phyloP scores from a whole-genome alignment of 1,139 yeast genomes.

The Hemisphaericaspora lyxosophila region DNA sequence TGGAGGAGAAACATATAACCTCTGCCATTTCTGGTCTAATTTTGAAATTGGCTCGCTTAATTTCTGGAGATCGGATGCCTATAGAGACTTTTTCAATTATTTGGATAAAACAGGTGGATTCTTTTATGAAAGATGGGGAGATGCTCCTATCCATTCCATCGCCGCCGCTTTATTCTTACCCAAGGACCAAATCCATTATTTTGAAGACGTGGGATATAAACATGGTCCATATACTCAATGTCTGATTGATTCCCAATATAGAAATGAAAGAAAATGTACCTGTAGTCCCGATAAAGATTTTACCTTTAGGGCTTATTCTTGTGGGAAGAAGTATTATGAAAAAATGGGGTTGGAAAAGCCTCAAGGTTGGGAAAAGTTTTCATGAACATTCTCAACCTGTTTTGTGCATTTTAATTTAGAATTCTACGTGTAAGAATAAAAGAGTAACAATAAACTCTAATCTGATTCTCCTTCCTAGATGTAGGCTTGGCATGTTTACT shows the following conservation, averaged over 20 bases:
- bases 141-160: constrained; percentile 87
- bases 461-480: background rate
- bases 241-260: constrained; percentile 46
- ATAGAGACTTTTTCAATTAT: constrained; percentile 64
- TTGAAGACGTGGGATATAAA: constrained; percentile 79
- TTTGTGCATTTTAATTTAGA: too few relatives aligned
- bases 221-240: constrained; percentile 68
- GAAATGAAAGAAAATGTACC: constrained; percentile 48
- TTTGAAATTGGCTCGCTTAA: constrained; percentile 81
- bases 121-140: constrained; percentile 96
- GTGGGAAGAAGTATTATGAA: constrained; percentile 52
- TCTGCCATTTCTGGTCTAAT: constrained; percentile 92
- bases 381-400: background rate
- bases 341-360: constrained; percentile 46
- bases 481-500: constrained; percentile 8
- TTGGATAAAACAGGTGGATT: constrained; percentile 82
- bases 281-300: constrained; percentile 52
- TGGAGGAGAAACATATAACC: constrained; percentile 65
- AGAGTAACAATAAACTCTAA: too few relatives aligned
- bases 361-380: constrained; percentile 34
- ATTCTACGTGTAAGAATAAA: too few relatives aligned
- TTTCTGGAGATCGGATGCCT: constrained; percentile 71
- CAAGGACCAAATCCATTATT: constrained; percentile 67
- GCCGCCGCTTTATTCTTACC: constrained; percentile 74
- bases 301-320: constrained; percentile 54